phyloP scores from a whole-genome alignment of 2,329 filamentous ascomycete genomes.

The Alternaria postmessia region DNA sequence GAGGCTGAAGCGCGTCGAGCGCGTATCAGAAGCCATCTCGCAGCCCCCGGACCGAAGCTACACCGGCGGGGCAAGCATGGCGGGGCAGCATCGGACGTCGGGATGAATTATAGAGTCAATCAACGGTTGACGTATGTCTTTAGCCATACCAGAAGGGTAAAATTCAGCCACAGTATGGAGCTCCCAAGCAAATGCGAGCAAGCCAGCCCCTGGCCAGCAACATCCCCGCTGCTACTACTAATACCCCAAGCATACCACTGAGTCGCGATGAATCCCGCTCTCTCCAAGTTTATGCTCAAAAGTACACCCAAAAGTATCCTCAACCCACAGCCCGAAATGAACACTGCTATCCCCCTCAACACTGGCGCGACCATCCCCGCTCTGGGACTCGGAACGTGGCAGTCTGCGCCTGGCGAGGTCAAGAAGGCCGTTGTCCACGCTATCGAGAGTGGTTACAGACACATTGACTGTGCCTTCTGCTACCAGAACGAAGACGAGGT shows the following conservation, averaged over 20 bases:
- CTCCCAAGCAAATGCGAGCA: constrained; percentile 15
- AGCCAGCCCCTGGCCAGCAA: constrained; percentile 7
- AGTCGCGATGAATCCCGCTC: constrained; percentile 48
- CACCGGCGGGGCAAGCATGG: constrained; percentile 35
- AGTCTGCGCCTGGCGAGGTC: constrained; percentile 55
- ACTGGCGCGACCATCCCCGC: constrained; percentile 52
- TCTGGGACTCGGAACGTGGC: constrained; percentile 52
- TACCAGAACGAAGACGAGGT: constrained; percentile 87
- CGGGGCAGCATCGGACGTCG: constrained; percentile 35
- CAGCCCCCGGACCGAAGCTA: constrained; percentile 28
- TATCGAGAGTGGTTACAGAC: constrained; percentile 59
- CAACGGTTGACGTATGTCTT: constrained; percentile 29
- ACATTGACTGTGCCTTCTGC: constrained; percentile 77
- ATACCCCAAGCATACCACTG: constrained; percentile 29
- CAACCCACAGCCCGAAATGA: constrained; percentile 50
- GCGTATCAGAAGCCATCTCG: constrained; percentile 18
- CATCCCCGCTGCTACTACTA: constrained; percentile 31
- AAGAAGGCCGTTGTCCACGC: constrained; percentile 58
- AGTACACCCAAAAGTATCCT: constrained; percentile 48
- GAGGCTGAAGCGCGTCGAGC: constrained; percentile 15
- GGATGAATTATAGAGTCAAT: constrained; percentile 49
- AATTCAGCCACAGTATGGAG: constrained; percentile 13
- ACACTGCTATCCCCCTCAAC: constrained; percentile 51
- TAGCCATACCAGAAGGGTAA: constrained; percentile 9
- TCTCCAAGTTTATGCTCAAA: constrained; percentile 52